These are phyloP conservation scores for Alternaria brassicae DNA, from an alignment of 2,329 filamentous ascomycete genomes.

Conservation along the genomic window DNA sequence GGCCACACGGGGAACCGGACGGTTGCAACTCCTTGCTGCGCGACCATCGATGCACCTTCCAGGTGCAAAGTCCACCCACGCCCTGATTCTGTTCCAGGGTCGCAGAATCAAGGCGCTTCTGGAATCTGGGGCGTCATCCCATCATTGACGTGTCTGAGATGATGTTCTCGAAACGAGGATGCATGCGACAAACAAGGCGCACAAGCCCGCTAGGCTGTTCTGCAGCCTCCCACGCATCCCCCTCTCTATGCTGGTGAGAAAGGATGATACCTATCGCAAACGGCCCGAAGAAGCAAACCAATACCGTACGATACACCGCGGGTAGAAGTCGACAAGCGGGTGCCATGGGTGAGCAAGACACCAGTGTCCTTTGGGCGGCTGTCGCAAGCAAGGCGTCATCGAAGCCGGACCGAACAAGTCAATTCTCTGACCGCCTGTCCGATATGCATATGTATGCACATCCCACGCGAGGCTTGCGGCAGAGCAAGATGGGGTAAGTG, in stretches of 20 bases:
- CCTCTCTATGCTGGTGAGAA: constrained; percentile 12
- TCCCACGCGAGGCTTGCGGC: constrained; percentile 36
- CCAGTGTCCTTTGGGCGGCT: constrained; percentile 15
- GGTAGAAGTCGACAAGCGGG: constrained; percentile 11
- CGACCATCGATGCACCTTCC: constrained; percentile 36
- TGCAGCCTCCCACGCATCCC: constrained; percentile 20
- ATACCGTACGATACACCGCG: constrained; percentile 6
- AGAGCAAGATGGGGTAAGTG: constrained; percentile 29
- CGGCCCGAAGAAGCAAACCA: constrained; percentile 24
- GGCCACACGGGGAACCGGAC: constrained; percentile 39
- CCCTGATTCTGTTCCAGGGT: constrained; percentile 27
- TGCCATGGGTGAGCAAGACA: constrained; percentile 19
- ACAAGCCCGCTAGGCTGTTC: constrained; percentile 7
- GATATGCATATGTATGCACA: constrained; percentile 19
- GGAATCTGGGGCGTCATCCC: constrained; percentile 32
- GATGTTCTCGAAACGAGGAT: constrained; percentile 9
- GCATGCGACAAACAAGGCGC: constrained; percentile 17
- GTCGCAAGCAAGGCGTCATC: constrained; percentile 19
- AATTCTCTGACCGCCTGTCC: constrained; percentile 36
- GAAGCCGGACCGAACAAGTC: constrained; percentile 17
- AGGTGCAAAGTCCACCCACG: constrained; percentile 42
- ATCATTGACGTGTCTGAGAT: constrained; percentile 17
- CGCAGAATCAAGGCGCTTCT: constrained; percentile 17
- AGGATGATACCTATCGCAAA: constrained; percentile 11
- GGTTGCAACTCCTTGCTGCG: constrained; percentile 41